Base-by-base conservation (phyloP, 1,284 basidiomycete genomes). In the Leccinum cinnamomeum region DNA sequence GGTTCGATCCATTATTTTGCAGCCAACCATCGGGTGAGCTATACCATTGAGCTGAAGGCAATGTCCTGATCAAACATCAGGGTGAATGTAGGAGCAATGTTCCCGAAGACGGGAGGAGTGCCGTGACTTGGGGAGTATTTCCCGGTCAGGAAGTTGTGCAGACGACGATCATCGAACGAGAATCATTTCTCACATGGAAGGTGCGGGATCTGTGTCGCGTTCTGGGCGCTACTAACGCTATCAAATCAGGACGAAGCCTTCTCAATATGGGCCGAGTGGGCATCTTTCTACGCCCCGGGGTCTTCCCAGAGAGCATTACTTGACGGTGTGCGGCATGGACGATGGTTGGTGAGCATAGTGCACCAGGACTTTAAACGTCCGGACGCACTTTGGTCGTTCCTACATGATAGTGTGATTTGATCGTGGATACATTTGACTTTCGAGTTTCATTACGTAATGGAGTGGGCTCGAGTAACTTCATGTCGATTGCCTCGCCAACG, bases 111-210 rank as follows among this genome's bases (percentile, higher is more conserved):
- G 90, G 87, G 8, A 87, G 94, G 59, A 98, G 98, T 76, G 97
- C 96, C 0, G 97, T 99, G 28, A 99, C 97, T 0, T 99, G 97
- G 97, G 97, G 97, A 65, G 92, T 97, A 8, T 99, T 99, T 78
- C 95, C 97, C 4, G 95, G 94, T 0, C 91, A 96, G 73, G 97
- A 99, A 77, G 91, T 99, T 62, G 87, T 91, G 2, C 97, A 98
- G 74, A 94, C 96, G 7, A 99, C 97, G 0, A 98, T 99, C 69
- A 98, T 99, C 58, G 97, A 98, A 71, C 84, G 84, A 60, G 88
- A 93, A 65, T 96, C 94, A 7, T 98, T 98, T 81, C 76, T 94
- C 46, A 88, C 92, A 1, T 97, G 95, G 95, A 96, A 95, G 88
- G 93, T 91, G 44, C 39, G 79, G 69, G 7, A 35, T 55, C 14